Evolutionary conservation across 1,284 basidiomycete genomes (phyloP), one percentile per base, ranked within the genome.

Genomic region (Sanghuangporus weigelae): DNA sequence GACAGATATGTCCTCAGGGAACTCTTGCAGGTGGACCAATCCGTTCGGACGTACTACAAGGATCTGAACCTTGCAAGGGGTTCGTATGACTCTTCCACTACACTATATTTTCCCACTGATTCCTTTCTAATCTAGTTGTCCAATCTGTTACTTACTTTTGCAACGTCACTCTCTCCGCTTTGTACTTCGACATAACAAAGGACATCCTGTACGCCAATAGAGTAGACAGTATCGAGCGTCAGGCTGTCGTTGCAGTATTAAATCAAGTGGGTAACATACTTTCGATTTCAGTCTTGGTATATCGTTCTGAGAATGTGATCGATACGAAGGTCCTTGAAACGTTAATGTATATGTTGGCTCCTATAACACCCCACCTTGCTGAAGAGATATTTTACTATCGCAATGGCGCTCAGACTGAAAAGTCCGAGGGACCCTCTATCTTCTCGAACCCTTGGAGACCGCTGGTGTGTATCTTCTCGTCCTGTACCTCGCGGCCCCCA

Each of bases 151-250:
- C 79, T 50, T 83, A 87, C 66, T 92, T 92, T 62, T 81, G 84
- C 42, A 91, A 90, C 71, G 79, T 84, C 66, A 87, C 84, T 0
- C 76, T 90, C 39, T 92, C 88, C n/a, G 85, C 85, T 1, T 78
- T 98, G 21, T 99, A 98, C 76, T 93, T 98, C 67, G 95, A 96
- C 71, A 86, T 93, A 54, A 90, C 86, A 60, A 98, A 98, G 74
- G 96, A 98, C 74, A 84, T 84, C 44, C 78, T 99, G 4, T 99
- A 99, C 73, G 90, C 92, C 38, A 83, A 93, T 69, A 73, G 77
- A 3, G 65, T 75, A 1, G 70, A 79, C 11, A 83, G 84, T 65
- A 67, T 74, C 1, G 79, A 86, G 55, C 84, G 96, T 11, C 78
- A 82, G 60, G 82, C 83, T 0, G 80, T 91, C 19, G 73, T 95